phyloP scores from a whole-genome alignment of 208 protist genomes.

The Leishmania major region DNA sequence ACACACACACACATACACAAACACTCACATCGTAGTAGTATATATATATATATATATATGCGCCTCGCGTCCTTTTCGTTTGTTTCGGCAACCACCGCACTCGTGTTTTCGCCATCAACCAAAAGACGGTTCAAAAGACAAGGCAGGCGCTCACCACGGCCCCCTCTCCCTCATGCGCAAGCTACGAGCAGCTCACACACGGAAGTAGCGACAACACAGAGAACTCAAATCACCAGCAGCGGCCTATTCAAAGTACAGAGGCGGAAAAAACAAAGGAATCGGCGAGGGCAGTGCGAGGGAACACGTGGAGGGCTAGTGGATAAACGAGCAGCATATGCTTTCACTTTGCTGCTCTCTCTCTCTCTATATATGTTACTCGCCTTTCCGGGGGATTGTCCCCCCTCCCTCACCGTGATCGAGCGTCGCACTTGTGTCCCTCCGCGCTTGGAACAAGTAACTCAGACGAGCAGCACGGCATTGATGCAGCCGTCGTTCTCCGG shows the following conservation, averaged over 20 bases:
- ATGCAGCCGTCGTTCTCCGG: constrained; percentile 99
- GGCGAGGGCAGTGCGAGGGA: neutral
- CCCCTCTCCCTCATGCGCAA: neutral
- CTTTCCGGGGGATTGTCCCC: neutral
- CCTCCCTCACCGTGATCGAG: neutral
- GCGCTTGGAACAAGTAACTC: constrained; percentile 9
- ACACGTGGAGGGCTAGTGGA: neutral
- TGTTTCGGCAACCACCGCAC: neutral
- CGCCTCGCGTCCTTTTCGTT: neutral
- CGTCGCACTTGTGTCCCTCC: neutral
- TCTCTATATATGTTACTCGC: too few relatives aligned
- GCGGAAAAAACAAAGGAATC: neutral
- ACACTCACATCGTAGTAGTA: neutral
- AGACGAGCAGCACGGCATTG: constrained; percentile 99
- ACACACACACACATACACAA: neutral
- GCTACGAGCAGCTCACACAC: neutral
- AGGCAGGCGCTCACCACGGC: neutral
- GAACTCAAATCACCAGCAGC: neutral
- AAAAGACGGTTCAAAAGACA: neutral
- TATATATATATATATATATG: too few relatives aligned
- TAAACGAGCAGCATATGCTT: neutral
- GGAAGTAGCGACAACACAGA: neutral
- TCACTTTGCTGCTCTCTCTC: neutral
- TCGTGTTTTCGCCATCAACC: neutral
- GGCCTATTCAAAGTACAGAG: neutral